Conservation (phyloP, 2,329 filamentous ascomycete genomes). For the Fusarium sp. region DNA sequence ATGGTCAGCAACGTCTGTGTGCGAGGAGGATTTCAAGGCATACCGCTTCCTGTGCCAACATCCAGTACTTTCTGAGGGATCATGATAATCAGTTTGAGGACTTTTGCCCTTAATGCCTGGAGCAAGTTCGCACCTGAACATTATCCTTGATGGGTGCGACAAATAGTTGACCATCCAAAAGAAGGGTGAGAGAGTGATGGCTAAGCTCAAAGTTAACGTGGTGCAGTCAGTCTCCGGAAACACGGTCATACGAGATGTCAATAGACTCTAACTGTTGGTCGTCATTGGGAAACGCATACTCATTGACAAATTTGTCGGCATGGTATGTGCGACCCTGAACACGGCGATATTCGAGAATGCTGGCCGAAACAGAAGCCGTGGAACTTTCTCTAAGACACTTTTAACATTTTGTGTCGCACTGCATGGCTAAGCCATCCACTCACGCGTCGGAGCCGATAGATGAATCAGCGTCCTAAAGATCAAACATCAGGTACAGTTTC, state of each 20-base stretch:
- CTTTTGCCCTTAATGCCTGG: fast-evolving
- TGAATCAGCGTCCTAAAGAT: background rate
- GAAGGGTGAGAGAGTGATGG: slow-evolving; percentile 21
- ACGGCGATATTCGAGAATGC: slow-evolving; percentile 23
- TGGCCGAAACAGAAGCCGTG: slow-evolving; percentile 9
- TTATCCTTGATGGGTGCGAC: slow-evolving; percentile 16
- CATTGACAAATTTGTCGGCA: background rate
- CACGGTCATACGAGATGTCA: slow-evolving; percentile 9
- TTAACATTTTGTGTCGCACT: background rate
- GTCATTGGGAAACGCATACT: slow-evolving; percentile 11
- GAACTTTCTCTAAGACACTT: background rate
- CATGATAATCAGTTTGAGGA: background rate
- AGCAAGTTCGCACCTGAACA: background rate
- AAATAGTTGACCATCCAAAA: slow-evolving; percentile 9
- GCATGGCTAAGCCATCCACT: background rate
- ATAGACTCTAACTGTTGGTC: slow-evolving; percentile 15
- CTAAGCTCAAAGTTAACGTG: background rate
- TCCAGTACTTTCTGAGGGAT: slow-evolving; percentile 26
- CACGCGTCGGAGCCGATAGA: background rate
- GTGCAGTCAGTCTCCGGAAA: background rate
- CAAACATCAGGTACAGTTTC: background rate
- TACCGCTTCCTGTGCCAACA: slow-evolving; percentile 38
- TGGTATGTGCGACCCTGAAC: slow-evolving; percentile 20
- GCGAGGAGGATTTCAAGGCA: background rate
- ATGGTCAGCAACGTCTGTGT: background rate